Base-by-base conservation (phyloP, 2,329 filamentous ascomycete genomes). In the Fusarium domesticum region DNA sequence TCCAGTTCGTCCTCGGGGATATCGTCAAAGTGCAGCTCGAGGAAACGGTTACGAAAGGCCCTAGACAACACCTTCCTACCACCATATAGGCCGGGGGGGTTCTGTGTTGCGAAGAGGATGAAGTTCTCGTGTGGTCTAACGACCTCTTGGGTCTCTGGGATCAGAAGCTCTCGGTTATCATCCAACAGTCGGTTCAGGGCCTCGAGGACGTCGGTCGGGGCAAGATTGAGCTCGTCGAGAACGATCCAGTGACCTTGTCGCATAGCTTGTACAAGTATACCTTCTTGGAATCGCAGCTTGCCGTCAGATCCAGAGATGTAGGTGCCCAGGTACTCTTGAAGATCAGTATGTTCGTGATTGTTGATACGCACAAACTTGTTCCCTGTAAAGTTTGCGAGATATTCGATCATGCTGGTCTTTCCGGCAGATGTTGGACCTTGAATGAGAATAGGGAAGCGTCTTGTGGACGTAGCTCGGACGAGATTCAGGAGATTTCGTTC, bases 341-440 rank as follows among this genome's bases (percentile, higher is more conserved):
- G 73, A 65, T 99, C 93, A 0, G 93, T 98, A 62, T 98, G 93
- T 63, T 99, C 95, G 67, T 99, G 93, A 57, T 99, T 99, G 70
- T 99, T 99, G 74, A 99, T 98, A 48, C 93, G 83, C 34, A 98
- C 90, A 62, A 97, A 98, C 61, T 88, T 93, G 64, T 99, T 96
- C 4, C 95, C 93, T 20, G 90, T 97, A 43, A 88, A 86, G 61
- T 95, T 93, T n/a, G 95, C 92, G 30, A 99, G 77, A 64, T 96
- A 96, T 67, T 97, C 92, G 33, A 98, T 95, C 93, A 99, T 98
- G 67, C 92, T 97, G 0, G 93, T 99, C 69, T 99, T 99, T 53
- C 93, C 93, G 11, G 92, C 88, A 5, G 95, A 98, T 0, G 93
- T 99, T 11, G 95, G 93, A 4, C 93, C 93, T 67, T 99, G 93